Conservation (phyloP, 768 basidiomycete species). For the Gloeophyllum trabeum region DNA sequence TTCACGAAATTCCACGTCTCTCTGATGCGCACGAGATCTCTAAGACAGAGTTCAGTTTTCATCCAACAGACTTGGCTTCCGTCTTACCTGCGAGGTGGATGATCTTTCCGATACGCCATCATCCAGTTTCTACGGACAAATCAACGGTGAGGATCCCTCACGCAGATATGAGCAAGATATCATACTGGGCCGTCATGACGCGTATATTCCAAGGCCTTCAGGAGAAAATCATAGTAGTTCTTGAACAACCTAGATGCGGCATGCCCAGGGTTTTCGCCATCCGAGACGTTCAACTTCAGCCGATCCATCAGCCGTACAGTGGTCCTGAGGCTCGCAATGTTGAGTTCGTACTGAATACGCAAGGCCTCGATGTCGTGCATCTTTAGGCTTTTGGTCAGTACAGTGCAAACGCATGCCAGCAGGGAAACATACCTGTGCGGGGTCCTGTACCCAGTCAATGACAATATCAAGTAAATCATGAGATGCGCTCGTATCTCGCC, state of each 20-base stretch:
- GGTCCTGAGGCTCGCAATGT: slow-evolving; percentile 63
- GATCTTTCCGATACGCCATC: slow-evolving; percentile 18
- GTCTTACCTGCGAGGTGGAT: slow-evolving; percentile 11
- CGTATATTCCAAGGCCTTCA: slow-evolving; percentile 45
- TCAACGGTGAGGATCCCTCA: not conserved
- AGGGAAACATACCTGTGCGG: slow-evolving; percentile 29
- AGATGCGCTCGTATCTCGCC: slow-evolving; percentile 55
- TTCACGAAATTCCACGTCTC: slow-evolving; percentile 46
- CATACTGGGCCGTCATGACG: slow-evolving; percentile 36
- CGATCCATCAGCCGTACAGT: slow-evolving; percentile 68
- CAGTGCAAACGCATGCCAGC: not conserved
- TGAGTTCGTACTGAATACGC: slow-evolving; percentile 50
- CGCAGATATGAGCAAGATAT: not conserved
- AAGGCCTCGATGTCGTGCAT: slow-evolving; percentile 24
- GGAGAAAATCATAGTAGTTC: slow-evolving; percentile 58
- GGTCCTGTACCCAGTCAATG: slow-evolving; percentile 67
- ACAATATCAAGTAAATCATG: slow-evolving; percentile 67
- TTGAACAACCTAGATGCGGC: slow-evolving; percentile 72
- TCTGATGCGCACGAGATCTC: slow-evolving; percentile 6
- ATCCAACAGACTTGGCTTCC: not conserved
- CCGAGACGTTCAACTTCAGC: slow-evolving; percentile 51
- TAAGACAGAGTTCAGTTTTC: not conserved
- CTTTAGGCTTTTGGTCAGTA: slow-evolving; percentile 6
- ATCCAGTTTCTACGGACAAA: slow-evolving; percentile 12
- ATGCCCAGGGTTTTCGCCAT: slow-evolving; percentile 54